Base-by-base conservation (phyloP, 2,329 filamentous ascomycete genomes). In the Xylaria sp. region DNA sequence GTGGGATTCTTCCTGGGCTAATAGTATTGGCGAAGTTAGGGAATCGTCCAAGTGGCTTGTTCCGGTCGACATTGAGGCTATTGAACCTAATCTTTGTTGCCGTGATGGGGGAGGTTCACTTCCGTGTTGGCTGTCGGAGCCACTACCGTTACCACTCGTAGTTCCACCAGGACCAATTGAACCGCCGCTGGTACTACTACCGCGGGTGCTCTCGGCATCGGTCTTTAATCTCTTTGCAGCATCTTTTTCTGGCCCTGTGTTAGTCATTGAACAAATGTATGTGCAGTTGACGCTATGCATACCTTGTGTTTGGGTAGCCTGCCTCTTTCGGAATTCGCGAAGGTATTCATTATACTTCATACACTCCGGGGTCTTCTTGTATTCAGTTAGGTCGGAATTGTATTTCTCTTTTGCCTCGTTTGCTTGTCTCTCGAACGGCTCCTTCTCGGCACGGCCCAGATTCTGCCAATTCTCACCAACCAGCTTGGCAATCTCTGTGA, bases 391-490 rank as follows among this genome's bases (percentile, higher is more conserved):
- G 70, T 92, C 88, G n/a, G 86, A 83, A 72, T 92, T 91, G 76
- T 93, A 95, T 72, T 86, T 91, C 72, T 94, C 92, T 79, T 95
- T 95, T 30, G 90, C 90, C 17, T 85, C 80, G 67, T 90, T 89
- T 27, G 92, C 92, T 75, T 92, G 89, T 47, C 85, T 86, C 78
- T 95, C 92, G 73, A 87, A 95, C 0, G 86, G 84, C 75, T 93
- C 92, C 75, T 92, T 92, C 72, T 92, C 89, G 0, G 83, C 79
- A 0, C 88, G 84, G 1, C 87, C 83, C 8, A 95, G 80, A 61
- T 88, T 90, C 76, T 95, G 92, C 92, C 92, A 95, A 75, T 92
- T 88, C 76, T 95, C 92, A 6, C 92, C 92, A 0, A 94, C 92
- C 0, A 93, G 82, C 75, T 94, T 94, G 11, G 92, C 92, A 70